These are phyloP conservation scores for Seminavis robusta DNA, from an alignment of 108 stramenopile species.

Conservation along the genomic window DNA sequence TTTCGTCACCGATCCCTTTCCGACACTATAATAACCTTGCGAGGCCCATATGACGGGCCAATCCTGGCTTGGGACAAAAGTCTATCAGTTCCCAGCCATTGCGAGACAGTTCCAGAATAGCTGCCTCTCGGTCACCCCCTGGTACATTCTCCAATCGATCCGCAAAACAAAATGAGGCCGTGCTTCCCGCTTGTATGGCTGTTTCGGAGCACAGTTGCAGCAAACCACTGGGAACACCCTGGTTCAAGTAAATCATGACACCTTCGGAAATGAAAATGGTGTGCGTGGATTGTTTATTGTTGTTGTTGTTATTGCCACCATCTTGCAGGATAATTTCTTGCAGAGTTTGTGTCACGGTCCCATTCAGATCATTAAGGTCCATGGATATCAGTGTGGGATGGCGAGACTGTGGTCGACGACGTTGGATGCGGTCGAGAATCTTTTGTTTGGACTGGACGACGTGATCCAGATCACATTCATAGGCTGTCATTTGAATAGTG, in stretches of 20 bases:
- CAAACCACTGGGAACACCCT: conserved; percentile 48
- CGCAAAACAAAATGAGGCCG: conserved; percentile 51
- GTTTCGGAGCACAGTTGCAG: conserved; percentile 38
- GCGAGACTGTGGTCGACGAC: conserved; percentile 43
- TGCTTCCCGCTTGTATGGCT: conserved; percentile 10
- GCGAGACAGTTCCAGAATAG: conserved; percentile 24
- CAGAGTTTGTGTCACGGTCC: conserved; percentile 22
- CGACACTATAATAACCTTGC: too few relatives aligned
- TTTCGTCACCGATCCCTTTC: too few relatives aligned
- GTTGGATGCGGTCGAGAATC: conserved; percentile 45
- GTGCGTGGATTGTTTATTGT: conserved; percentile 19
- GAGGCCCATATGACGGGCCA: conserved; percentile 78
- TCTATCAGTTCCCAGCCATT: conserved; percentile 61
- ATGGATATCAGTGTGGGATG: conserved; percentile 35
- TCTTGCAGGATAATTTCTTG: conserved; percentile 14
- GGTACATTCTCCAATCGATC: conserved; percentile 69
- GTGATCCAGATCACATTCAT: conserved; percentile 61
- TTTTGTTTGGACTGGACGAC: conserved; percentile 56
- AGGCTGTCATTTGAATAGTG: too few relatives aligned
- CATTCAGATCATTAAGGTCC: conserved; percentile 61
- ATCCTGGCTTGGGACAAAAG: conserved; percentile 61
- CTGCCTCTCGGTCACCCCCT: conserved; percentile 40
- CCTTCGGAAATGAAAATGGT: conserved; percentile 72
- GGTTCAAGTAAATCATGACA: conserved; percentile 76
- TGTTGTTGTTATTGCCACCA: conserved; percentile 1